Evolutionary conservation across 371 early-diverging fungal genomes (phyloP), one percentile per base, ranked within the genome.

Genomic region (Actinomortierella wolfii): DNA sequence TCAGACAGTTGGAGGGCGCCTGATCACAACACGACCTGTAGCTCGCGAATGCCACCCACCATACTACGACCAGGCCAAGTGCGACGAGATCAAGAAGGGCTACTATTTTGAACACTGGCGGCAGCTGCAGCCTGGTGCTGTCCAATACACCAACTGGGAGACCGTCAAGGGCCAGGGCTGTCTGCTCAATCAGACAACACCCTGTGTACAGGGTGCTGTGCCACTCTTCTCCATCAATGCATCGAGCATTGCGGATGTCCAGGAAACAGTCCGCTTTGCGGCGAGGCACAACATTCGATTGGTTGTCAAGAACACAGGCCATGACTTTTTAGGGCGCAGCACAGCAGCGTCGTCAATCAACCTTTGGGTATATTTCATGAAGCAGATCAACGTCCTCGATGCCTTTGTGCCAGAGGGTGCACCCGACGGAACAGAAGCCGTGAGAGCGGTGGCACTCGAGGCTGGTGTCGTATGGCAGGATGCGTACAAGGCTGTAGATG

Each of bases 291-390:
- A 67, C 43, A 51, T 81, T 43, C 50, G 63, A 3, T 46, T 81
- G 20, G 73, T 67, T 23, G 74, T 81, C 47, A 76, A 76, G 49
- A 78, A 76, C 54, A 65, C 81, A 3, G 81, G 81, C n/a, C 79
- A 81, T 51, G 77, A 77, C 46, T 69, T 34, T 29, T 28, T 58
- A 5, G 79, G 79, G 2, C 73, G 75, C 18, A 65, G 62, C 45
- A 66, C 66, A 3, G 76, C 74, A 11, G 54, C 69, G 2, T 59
- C 60, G 17, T 58, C 79, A 11, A 53, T 81, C 47, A 61, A 56
- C 8, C 51, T 81, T 25, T 77, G 78, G 78, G 73, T 66, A 9
- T 76, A 76, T 43, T 28, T 68, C 40, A 47, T 81, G 25, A 59
- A 65, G 20, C 41, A 51, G 3, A 75, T 76, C 20, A 57, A 53